Percentiles rank a stretch among this genome's conserved stretches.
Conservation (phyloP, 306 rosid genomes). For the Prunus davidiana region DNA sequence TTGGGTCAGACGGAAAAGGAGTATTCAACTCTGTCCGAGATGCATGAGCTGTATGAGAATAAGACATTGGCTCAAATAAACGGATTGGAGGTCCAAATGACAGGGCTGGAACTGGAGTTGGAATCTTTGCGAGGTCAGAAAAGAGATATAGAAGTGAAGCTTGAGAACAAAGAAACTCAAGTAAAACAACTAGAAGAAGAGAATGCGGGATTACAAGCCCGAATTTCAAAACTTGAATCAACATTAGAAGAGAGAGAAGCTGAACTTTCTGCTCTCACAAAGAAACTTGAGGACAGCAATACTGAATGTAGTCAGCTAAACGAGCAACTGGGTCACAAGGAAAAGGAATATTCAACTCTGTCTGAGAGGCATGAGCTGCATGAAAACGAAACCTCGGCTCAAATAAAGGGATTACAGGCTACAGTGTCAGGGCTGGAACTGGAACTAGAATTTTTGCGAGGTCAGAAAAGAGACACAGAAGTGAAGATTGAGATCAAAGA, state of each 20-base stretch:
- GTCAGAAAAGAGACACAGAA: constrained; percentile 44
- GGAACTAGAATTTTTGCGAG: constrained; percentile 48
- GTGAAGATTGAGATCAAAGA: constrained; percentile 40
- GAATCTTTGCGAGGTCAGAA: constrained; percentile 46
- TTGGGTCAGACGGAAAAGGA: constrained; percentile 53
- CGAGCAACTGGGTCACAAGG: constrained; percentile 48
- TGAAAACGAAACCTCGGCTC: constrained; percentile 47
- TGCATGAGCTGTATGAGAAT: constrained; percentile 32
- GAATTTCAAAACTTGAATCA: constrained; percentile 46
- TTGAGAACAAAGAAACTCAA: constrained; percentile 46
- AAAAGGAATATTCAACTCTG: constrained; percentile 48
- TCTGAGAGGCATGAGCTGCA: constrained; percentile 49
- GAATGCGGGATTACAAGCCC: constrained; percentile 41
- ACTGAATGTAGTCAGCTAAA: constrained; percentile 40
- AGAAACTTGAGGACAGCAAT: constrained; percentile 35
- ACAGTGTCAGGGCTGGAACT: constrained; percentile 33
- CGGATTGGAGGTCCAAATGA: constrained; percentile 18
- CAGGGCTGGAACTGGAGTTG: constrained; percentile 44
- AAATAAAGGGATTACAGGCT: constrained; percentile 41
- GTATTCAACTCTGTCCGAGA: constrained; percentile 49
- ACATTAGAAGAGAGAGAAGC: constrained; percentile 48
- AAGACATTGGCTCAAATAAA: constrained; percentile 8
- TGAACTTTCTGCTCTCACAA: constrained; percentile 41
- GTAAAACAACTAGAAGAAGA: constrained; percentile 46
- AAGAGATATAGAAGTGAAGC: constrained; percentile 42